Evolutionary conservation across 352 stramenopile genomes (phyloP).

Genomic region (Globisporangium megalacanthum): DNA sequence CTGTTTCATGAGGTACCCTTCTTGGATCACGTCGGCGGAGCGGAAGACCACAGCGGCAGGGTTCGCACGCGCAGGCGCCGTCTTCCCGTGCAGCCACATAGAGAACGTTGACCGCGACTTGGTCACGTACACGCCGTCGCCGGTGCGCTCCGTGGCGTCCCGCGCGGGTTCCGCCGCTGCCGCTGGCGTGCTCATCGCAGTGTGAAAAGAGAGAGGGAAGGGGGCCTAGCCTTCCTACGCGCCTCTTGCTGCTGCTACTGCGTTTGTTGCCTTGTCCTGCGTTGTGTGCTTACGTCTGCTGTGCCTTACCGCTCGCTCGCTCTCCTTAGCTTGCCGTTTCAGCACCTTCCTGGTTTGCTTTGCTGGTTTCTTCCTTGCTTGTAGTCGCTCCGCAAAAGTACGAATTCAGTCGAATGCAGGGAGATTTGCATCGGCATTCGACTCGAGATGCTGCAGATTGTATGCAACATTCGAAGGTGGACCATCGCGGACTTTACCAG

Average conservation of each 20-base stretch:
- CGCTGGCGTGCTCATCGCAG: conserved; percentile 2
- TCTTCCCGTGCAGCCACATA: conserved; percentile 83
- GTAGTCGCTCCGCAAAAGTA: too few species aligned
- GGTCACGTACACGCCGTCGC: conserved; percentile 80
- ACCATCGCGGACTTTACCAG: too few species aligned
- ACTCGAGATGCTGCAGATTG: too few species aligned
- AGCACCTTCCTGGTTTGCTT: too few species aligned
- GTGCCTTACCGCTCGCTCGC: too few species aligned
- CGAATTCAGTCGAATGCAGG: too few species aligned
- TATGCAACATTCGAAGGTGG: too few species aligned
- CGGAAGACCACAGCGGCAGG: conserved; percentile 60
- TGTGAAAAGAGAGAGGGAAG: too few species aligned
- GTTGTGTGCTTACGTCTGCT: neutral
- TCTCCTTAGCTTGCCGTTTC: too few species aligned
- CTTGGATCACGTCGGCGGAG: conserved; percentile 79
- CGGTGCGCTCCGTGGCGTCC: conserved; percentile 12
- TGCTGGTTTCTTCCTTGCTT: too few species aligned
- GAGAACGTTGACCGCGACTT: conserved; percentile 82
- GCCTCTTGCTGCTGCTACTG: conserved; percentile 1
- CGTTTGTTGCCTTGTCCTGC: neutral
- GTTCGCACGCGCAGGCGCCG: conserved; percentile 34
- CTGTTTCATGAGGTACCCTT: conserved; percentile 83
- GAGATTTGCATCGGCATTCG: too few species aligned
- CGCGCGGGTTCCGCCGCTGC: neutral
- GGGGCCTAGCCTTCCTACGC: neutral